Base-by-base conservation (phyloP, 208 protist species). In the Crithidia acanthocephali region DNA sequence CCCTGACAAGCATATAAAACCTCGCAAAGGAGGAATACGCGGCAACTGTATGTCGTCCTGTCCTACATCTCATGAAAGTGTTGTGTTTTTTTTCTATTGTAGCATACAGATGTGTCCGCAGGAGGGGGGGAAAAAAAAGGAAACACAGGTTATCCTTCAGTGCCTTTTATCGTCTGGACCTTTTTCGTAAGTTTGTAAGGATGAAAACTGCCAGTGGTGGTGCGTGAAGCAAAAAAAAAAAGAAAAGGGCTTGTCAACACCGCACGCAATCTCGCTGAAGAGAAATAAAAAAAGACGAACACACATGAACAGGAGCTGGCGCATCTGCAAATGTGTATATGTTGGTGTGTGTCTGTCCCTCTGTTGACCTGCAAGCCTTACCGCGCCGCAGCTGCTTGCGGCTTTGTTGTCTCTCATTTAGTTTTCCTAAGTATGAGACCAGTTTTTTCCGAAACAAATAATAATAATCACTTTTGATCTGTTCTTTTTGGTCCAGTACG, bases 251-350 rank as follows among this genome's bases (percentile, higher is more conserved):
- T 61, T 20, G 7, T 61, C 33, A 6, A 45, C 35, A 9, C 30
- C 20, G 30, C 55, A 25, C 33, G 16, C 33, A 23, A 45, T 11
- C 33, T 10, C n/a, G 10, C 9, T 40, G 5, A 40, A 40, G 11
- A 40, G 35, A 40, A 11, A 11, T n/a, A 68, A 74, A 58, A 68
- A 15, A 68, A 74, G 18, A 58, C 35, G 51, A 37, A 20, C 33
- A 45, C 16, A 37, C 42, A 11, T 32, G 1, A 7, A 25, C 18
- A 32, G 35, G 32, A 58, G 23, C 48, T 53, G 48, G 48, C 16
- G 23, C 48, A 53, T 30, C 48, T 28, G 22, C 23, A n/a, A n/a
- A 48, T 48, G 44, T 48, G 44, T 48, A 48, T 68, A 23, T 68
- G 56, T 63, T 11, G 8, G 20, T 64, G 32, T 57, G 23, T 57